Evolutionary conservation across 1,139 yeast genomes (phyloP), one percentile per base, ranked within the genome.

Genomic region (Entelexis paramagnoliae): DNA sequence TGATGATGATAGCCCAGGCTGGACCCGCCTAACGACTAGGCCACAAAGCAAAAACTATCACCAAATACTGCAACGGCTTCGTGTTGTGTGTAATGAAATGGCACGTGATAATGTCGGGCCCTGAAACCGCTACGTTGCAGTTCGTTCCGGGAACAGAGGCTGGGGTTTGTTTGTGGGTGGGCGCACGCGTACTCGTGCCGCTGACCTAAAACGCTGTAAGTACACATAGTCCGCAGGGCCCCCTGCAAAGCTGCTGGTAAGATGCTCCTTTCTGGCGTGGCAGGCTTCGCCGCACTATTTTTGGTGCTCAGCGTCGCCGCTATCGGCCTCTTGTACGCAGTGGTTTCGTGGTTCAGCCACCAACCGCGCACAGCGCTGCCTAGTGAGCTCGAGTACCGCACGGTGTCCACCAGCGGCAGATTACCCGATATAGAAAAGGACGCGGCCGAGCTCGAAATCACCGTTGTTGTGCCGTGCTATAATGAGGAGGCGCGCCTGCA

Each of bases 381-480:
- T 29, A 65, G 72, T 29, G 93, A 84, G 64, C 66, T 73, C 51
- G 64, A 64, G 48, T 84, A 78, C 63, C 36, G 36, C 26, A 43
- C 55, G 10, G 44, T 48, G 11, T 16, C 32, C 9, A 19, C 46
- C 62, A 59, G 34, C 68, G 80, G 4, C 65, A 16, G 10, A 13
- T 48, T 56, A 11, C 54, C 60, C 4, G n/a, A 62, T 58, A 34
- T 68, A 77, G 56, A 26, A 28, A 24, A 24, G 24, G 56, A 54
- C n/a, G 51, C 50, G 16, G 50, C 62, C 26, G 32, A 48, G 32
- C 48, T 83, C 26, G 74, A 74, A 40, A 62, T 89, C 46, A 80
- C 93, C 36, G 81, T 91, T 30, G 87, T 93, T 14, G 77, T 91
- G 17, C 98, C 98, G 10, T 88, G 96, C 64, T 91, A 77, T 65